These are phyloP conservation scores for Aspergillus persii DNA, from an alignment of 2,329 filamentous ascomycete species.

Conservation along the genomic window DNA sequence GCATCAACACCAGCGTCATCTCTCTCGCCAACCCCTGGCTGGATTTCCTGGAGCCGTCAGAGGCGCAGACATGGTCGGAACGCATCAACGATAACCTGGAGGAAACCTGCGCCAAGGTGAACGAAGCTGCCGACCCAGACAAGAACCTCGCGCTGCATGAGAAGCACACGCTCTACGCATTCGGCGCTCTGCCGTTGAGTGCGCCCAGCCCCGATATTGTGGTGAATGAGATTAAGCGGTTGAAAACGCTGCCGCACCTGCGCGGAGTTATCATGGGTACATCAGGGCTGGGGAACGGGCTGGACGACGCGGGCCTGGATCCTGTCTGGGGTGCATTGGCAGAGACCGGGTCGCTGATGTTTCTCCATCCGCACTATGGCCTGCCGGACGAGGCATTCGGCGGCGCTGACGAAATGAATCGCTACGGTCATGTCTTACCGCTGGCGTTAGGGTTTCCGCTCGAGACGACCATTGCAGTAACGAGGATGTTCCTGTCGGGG, in stretches of 20 bases:
- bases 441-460: slow-evolving; percentile 85
- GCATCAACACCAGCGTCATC: slow-evolving; percentile 78
- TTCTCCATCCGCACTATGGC: slow-evolving; percentile 90
- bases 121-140: slow-evolving; percentile 22
- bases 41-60: slow-evolving; percentile 67
- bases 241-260: slow-evolving; percentile 64
- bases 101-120: slow-evolving; percentile 59
- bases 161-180: slow-evolving; percentile 72
- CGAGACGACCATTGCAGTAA: slow-evolving; percentile 87
- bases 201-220: slow-evolving; percentile 63
- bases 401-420: slow-evolving; percentile 64
- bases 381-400: slow-evolving; percentile 79
- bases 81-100: slow-evolving; percentile 78
- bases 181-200: slow-evolving; percentile 76
- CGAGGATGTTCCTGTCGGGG: slow-evolving; percentile 80
- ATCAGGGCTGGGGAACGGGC: slow-evolving; percentile 71
- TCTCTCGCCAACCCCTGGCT: slow-evolving; percentile 93
- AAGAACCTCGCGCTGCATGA: slow-evolving; percentile 35
- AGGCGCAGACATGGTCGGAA: slow-evolving; percentile 62
- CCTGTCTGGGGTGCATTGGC: slow-evolving; percentile 71
- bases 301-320: slow-evolving; percentile 74
- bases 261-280: slow-evolving; percentile 89
- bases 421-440: slow-evolving; percentile 84
- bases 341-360: slow-evolving; percentile 64
- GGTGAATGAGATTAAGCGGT: slow-evolving; percentile 59